A percentile compares a stretch with the other conserved stretches of the same genome.
These are phyloP conservation scores for Tubosaeta sp. DNA, from an alignment of 768 basidiomycete species.

Conservation along the genomic window DNA sequence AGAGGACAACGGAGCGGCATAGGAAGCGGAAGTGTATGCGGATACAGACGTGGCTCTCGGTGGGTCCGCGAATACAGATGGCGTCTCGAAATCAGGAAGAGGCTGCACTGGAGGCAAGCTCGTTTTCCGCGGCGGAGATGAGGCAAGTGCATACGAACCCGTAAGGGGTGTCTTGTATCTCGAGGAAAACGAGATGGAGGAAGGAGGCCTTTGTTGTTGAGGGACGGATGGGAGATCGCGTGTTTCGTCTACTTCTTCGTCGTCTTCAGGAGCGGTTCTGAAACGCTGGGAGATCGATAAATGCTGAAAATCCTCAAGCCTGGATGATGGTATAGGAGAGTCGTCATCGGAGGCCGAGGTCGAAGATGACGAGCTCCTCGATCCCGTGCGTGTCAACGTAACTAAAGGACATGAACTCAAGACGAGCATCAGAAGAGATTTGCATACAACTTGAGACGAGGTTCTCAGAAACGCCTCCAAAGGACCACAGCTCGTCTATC, in stretches of 20 bases:
- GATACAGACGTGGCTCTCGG: slow-evolving; percentile 36
- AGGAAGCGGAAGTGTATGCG: slow-evolving; percentile 34
- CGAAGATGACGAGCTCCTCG: slow-evolving; percentile 60
- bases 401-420: slow-evolving; percentile 17
- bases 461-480: slow-evolving; percentile 62
- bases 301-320: slow-evolving; percentile 11
- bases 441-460: slow-evolving; percentile 61
- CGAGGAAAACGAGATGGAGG: slow-evolving; percentile 62
- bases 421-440: neutral
- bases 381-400: slow-evolving; percentile 38
- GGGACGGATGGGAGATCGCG: slow-evolving; percentile 40
- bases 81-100: slow-evolving; percentile 62
- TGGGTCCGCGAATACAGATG: slow-evolving; percentile 64
- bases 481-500: slow-evolving; percentile 74
- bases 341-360: slow-evolving; percentile 51
- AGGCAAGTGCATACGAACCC: slow-evolving; percentile 55
- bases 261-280: slow-evolving; percentile 26
- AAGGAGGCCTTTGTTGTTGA: slow-evolving; percentile 52
- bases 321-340: slow-evolving; percentile 17
- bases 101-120: slow-evolving; percentile 66
- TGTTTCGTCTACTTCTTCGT: slow-evolving; percentile 48
- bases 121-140: slow-evolving; percentile 41
- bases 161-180: slow-evolving; percentile 77
- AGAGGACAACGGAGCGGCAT: slow-evolving; percentile 36
- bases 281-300: slow-evolving; percentile 10